Evolutionary conservation across 2,329 filamentous ascomycete genomes (phyloP).

Genomic region (Fusarium neocosmosporiellum): DNA sequence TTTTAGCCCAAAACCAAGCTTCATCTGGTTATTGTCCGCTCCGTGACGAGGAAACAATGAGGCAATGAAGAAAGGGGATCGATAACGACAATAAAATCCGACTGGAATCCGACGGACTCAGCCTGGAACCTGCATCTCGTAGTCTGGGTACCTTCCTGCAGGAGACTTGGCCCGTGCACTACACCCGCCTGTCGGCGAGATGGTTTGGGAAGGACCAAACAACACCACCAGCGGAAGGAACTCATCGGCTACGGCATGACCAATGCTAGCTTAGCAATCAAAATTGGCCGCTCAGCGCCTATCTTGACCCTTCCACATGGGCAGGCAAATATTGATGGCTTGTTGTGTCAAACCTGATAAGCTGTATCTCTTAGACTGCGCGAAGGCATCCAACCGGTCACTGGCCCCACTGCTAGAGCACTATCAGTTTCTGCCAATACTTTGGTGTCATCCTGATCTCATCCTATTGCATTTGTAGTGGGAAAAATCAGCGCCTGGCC

Average conservation of each 20-base stretch:
- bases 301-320: neutral
- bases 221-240: neutral
- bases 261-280: neutral
- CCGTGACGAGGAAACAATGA: neutral
- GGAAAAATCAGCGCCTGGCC: no score
- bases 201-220: constrained; percentile 10
- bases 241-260: neutral
- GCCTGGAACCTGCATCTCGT: neutral
- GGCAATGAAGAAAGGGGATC: neutral
- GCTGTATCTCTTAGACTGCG: neutral
- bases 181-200: neutral
- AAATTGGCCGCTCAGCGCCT: neutral
- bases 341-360: neutral
- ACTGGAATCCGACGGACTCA: neutral
- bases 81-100: neutral
- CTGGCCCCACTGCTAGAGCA: no score
- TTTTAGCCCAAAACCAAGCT: neutral
- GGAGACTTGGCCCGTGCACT: constrained; percentile 1
- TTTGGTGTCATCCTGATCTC: no score
- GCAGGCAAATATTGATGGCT: neutral
- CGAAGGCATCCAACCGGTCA: no score
- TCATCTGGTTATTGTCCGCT: neutral
- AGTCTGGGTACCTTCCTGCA: neutral
- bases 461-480: no score
- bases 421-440: no score